These are phyloP conservation scores for Sugiyamaella floridensis DNA, from an alignment of 805 yeast genomes.

Conservation along the genomic window DNA sequence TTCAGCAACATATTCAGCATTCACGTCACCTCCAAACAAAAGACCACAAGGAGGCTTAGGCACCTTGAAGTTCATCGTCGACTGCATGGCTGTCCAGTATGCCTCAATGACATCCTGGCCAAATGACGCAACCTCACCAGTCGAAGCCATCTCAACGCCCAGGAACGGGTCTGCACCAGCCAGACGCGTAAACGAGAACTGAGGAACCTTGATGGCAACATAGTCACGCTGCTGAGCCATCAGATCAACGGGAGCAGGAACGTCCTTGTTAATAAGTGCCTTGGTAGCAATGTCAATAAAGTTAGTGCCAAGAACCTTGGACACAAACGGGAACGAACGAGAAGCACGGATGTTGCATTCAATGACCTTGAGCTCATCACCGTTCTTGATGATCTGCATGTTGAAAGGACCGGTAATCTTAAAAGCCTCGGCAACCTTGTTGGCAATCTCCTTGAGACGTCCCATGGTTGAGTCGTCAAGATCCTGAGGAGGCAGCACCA, in stretches of 20 bases:
- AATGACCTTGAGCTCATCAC: conserved; percentile 78
- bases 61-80: conserved; percentile 93
- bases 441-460: conserved; percentile 81
- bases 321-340: conserved; percentile 97
- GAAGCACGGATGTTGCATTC: conserved; percentile 99
- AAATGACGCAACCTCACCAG: conserved; percentile 98
- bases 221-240: conserved; percentile 70
- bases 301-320: conserved; percentile 91
- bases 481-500: conserved; percentile 85
- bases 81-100: conserved; percentile 95
- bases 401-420: conserved; percentile 96
- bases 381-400: conserved; percentile 85
- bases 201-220: conserved; percentile 97
- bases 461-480: conserved; percentile 58
- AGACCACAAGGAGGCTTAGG: conserved; percentile 89
- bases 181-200: conserved; percentile 94
- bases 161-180: conserved; percentile 99
- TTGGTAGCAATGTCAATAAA: conserved; percentile 91
- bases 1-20: conserved; percentile 58
- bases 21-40: conserved; percentile 88
- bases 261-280: conserved; percentile 64
- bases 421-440: conserved; percentile 90
- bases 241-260: conserved; percentile 74
- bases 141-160: conserved; percentile 98
- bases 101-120: conserved; percentile 83